Percentiles rank a stretch among this genome's conserved stretches.
phyloP scores from a whole-genome alignment of 2,329 filamentous ascomycete genomes.

The Pseudogymnoascus sp. region DNA sequence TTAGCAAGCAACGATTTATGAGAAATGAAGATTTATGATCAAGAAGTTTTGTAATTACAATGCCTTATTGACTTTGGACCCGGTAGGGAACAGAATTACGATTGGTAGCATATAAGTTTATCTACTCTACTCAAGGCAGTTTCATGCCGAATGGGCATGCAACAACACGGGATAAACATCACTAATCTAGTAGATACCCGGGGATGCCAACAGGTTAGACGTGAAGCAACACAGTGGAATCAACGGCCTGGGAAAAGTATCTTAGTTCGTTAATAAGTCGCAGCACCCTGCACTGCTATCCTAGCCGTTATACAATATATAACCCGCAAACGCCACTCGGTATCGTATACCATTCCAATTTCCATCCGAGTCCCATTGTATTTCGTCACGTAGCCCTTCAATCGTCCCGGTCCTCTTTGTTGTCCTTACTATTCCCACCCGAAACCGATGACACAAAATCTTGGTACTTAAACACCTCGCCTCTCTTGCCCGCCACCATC shows the following conservation, averaged over 20 bases:
- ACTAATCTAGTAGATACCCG: neutral
- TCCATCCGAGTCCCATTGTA: neutral
- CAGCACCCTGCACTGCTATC: neutral
- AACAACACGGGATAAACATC: neutral
- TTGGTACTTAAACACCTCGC: conserved; percentile 87
- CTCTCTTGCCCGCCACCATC: conserved; percentile 46
- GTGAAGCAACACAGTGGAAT: neutral
- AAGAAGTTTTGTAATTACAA: neutral
- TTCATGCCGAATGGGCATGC: neutral
- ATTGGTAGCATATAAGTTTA: neutral
- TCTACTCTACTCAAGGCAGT: neutral
- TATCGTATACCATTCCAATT: conserved; percentile 4
- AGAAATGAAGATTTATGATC: neutral
- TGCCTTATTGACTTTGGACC: neutral
- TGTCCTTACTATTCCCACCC: conserved; percentile 23
- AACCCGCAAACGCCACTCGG: conserved; percentile 5
- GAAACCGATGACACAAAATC: conserved; percentile 62
- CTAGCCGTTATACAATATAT: neutral
- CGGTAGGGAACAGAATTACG: neutral
- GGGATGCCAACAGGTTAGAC: neutral
- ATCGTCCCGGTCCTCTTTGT: conserved; percentile 17
- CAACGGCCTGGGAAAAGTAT: neutral
- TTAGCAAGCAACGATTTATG: neutral
- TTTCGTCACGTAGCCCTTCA: neutral
- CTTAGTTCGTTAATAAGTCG: conserved; percentile 1